These are phyloP conservation scores for Leccinum variicolor DNA, from an alignment of 768 basidiomycete species.

Conservation along the genomic window DNA sequence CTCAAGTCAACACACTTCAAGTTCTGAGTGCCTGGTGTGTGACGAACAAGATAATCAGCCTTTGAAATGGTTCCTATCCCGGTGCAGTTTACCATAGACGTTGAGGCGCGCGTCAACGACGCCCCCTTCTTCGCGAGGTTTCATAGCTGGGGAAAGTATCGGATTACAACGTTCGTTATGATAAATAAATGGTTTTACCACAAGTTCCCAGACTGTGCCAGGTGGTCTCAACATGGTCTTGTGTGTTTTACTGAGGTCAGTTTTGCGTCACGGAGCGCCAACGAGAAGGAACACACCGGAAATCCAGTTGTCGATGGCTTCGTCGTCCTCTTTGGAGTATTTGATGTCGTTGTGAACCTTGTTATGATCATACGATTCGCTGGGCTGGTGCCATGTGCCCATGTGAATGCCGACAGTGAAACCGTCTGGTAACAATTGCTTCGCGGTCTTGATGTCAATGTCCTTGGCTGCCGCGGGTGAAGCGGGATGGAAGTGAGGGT, in stretches of 20 bases:
- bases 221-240: constrained; percentile 69
- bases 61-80: constrained; percentile 9
- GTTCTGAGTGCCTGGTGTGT: constrained; percentile 50
- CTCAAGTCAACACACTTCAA: constrained; percentile 66
- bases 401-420: constrained; percentile 72
- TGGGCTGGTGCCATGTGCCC: constrained; percentile 62
- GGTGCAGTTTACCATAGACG: constrained; percentile 41
- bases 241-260: not conserved
- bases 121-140: constrained; percentile 61
- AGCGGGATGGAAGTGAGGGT: constrained; percentile 71
- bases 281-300: constrained; percentile 26
- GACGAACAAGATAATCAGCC: not conserved
- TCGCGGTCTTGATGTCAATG: constrained; percentile 67
- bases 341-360: constrained; percentile 64
- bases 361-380: constrained; percentile 47
- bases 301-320: constrained; percentile 71
- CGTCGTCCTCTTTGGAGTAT: constrained; percentile 65
- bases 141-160: constrained; percentile 42
- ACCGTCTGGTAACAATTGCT: constrained; percentile 54
- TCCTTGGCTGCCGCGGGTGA: constrained; percentile 58
- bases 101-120: constrained; percentile 63
- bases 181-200: constrained; percentile 21
- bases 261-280: not conserved
- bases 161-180: not conserved
- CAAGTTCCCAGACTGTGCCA: constrained; percentile 64